Evolutionary conservation across 768 basidiomycete species (phyloP).

Genomic region (Tylopilus rubrobrunneus): DNA sequence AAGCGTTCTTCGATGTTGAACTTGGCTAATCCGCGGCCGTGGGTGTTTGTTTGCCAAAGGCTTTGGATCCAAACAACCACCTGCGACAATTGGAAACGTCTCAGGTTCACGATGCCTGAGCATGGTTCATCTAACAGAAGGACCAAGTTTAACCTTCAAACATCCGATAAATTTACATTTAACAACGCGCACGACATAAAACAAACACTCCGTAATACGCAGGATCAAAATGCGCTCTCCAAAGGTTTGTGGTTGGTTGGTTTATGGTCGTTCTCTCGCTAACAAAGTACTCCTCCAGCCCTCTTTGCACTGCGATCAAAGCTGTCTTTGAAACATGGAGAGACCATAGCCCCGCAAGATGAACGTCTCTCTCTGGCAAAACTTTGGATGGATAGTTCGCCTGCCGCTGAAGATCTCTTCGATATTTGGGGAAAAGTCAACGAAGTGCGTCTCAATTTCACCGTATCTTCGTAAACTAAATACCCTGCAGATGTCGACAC

Average conservation of each 20-base stretch:
- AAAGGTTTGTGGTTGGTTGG: constrained; percentile 18
- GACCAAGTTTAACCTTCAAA: constrained; percentile 15
- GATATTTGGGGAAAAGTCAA: constrained; percentile 53
- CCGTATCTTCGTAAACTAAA: neutral
- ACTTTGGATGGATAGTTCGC: constrained; percentile 56
- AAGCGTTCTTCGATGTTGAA: no score
- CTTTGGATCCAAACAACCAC: constrained; percentile 26
- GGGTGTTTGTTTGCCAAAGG: constrained; percentile 21
- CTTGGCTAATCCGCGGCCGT: no score
- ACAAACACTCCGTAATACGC: constrained; percentile 10
- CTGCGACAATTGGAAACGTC: neutral
- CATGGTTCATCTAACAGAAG: constrained; percentile 20
- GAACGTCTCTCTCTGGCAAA: constrained; percentile 55
- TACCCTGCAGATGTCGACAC: constrained; percentile 37
- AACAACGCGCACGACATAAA: constrained; percentile 22
- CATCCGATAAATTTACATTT: constrained; percentile 13
- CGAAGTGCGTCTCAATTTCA: constrained; percentile 37
- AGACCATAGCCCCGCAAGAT: constrained; percentile 54
- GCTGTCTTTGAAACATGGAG: constrained; percentile 47
- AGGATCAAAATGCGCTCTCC: constrained; percentile 14
- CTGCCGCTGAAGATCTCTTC: constrained; percentile 61
- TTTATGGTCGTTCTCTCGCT: neutral
- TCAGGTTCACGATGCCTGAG: constrained; percentile 15
- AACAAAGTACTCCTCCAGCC: constrained; percentile 22
- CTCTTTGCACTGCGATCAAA: constrained; percentile 54